Evolutionary conservation across 176 grass and related monocot genomes (phyloP), one percentile per base, ranked within the genome.

Genomic region (Thinopyrum elongatum): DNA sequence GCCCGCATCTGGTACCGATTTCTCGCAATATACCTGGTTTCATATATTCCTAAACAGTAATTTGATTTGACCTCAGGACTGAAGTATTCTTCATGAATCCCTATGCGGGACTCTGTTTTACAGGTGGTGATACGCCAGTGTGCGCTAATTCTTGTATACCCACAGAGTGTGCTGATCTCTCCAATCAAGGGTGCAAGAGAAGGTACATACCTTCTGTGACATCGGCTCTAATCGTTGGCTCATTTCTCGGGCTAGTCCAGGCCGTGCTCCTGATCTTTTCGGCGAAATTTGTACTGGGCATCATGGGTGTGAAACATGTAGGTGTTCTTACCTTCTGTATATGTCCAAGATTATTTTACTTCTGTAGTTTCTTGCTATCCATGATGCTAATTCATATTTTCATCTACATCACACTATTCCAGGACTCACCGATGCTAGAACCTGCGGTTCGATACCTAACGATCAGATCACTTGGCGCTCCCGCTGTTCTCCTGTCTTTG

Each of bases 161-260:
- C 13, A 86, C 62, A 27, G 60, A 82, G 61, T 91, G 90, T 67
- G 35, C 63, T 78, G 70, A 80, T 51, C 63, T 65, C 29, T 82
- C 86, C 7, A 87, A 74, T 66, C 84, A 85, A 69, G 82, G n/a
- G 65, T 63, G 72, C 70, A 90, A 92, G 76, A 88, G 84, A 77
- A 99, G 85, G 81, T 95, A 93, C 78, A 93, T 99, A 89, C 97
- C 97, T 42, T 99, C 97, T 23, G 97, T 99, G 61, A 91, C 97
- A 23, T 92, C 97, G 22, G 97, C 97, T 10, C 65, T 99, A 28
- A 86, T 99, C 59, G 92, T 99, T 36, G 94, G 97, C 44, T 91
- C 86, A 65, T 79, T 96, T 51, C 92, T 99, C 70, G 97, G 97
- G 51, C 79, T 99, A 28, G 74, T 99, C 88, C 97, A 99, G 77